Percentiles rank a stretch among this genome's conserved stretches.
Conservation (phyloP, 352 stramenopile genomes). For the Phytopythium mirpurense region DNA sequence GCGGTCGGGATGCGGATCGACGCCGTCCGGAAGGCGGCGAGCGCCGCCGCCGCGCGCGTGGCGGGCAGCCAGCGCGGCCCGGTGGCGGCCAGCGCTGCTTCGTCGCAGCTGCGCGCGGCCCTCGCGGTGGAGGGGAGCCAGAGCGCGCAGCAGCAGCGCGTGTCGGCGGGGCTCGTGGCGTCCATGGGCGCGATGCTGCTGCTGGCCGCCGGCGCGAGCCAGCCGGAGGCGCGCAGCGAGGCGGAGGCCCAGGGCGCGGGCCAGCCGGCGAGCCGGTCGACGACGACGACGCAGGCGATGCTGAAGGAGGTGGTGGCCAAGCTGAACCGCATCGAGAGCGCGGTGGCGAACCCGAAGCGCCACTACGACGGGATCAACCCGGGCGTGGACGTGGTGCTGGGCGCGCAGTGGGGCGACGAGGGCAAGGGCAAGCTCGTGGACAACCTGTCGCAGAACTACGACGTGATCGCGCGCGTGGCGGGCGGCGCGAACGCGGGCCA, state of each 20-base stretch:
- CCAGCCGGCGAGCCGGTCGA: slow-evolving; percentile 1
- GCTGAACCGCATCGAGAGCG: slow-evolving; percentile 85
- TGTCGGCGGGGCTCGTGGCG: slow-evolving; percentile 15
- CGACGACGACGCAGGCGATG: slow-evolving; percentile 35
- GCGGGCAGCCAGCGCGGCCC: slow-evolving; percentile 4
- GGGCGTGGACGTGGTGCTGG: slow-evolving; percentile 93
- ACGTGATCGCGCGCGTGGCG: slow-evolving; percentile 96
- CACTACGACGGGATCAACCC: slow-evolving; percentile 56
- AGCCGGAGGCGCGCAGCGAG: slow-evolving; percentile 28
- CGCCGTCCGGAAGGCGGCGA: slow-evolving; percentile 32
- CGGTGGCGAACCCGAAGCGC: slow-evolving; percentile 77
- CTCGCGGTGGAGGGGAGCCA: slow-evolving; percentile 36
- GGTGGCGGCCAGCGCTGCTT: slow-evolving; percentile 9
- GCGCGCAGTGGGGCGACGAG: slow-evolving; percentile 98
- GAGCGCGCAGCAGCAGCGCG: slow-evolving; percentile 10
- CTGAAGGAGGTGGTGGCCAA: slow-evolving; percentile 82
- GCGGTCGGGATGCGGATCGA: slow-evolving; percentile 45
- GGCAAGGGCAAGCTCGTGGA: slow-evolving; percentile 99
- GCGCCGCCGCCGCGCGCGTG: slow-evolving; percentile 21
- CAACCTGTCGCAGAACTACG: slow-evolving; percentile 92
- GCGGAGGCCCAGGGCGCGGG: neutral
- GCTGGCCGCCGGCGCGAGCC: slow-evolving; percentile 19
- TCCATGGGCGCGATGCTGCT: slow-evolving; percentile 19
- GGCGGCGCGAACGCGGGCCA: slow-evolving; percentile 98
- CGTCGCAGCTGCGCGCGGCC: slow-evolving; percentile 35